phyloP scores from a whole-genome alignment of 345 rosid genomes.

The Boechera retrofracta region DNA sequence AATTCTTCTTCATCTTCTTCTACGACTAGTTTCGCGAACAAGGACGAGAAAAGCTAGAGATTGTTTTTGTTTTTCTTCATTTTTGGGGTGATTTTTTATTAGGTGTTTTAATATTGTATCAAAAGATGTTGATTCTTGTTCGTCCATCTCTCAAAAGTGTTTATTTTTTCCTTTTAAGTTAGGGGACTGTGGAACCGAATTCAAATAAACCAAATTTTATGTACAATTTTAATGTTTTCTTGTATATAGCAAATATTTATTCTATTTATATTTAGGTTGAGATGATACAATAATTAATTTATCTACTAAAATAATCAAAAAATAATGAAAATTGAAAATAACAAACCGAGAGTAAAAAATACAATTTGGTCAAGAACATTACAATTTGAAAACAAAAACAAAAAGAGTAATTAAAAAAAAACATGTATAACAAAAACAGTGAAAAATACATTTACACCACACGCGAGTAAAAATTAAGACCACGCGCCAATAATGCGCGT shows the following conservation, averaged over 20 bases:
- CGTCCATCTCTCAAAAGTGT: constrained; percentile 12
- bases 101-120: constrained; percentile 31
- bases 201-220: constrained; percentile 28
- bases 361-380: background rate
- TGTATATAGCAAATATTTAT: background rate
- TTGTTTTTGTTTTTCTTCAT: background rate
- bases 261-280: background rate
- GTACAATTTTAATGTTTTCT: constrained; percentile 24
- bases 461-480: too few species aligned
- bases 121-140: constrained; percentile 37
- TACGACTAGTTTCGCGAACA: constrained; percentile 42
- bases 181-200: constrained; percentile 4
- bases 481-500: constrained; percentile 4
- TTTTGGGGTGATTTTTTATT: constrained; percentile 17
- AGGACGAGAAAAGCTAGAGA: constrained; percentile 52
- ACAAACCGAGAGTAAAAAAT: background rate
- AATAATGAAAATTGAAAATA: too few species aligned
- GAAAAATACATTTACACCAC: too few species aligned
- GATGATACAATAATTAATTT: background rate
- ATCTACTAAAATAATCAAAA: background rate
- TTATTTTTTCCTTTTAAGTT: background rate
- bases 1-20: constrained; percentile 46
- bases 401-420: background rate
- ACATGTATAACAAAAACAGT: too few species aligned
- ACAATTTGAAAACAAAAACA: too few species aligned